phyloP scores from a whole-genome alignment of 208 protist genomes.

The Blechomonas ayalai region DNA sequence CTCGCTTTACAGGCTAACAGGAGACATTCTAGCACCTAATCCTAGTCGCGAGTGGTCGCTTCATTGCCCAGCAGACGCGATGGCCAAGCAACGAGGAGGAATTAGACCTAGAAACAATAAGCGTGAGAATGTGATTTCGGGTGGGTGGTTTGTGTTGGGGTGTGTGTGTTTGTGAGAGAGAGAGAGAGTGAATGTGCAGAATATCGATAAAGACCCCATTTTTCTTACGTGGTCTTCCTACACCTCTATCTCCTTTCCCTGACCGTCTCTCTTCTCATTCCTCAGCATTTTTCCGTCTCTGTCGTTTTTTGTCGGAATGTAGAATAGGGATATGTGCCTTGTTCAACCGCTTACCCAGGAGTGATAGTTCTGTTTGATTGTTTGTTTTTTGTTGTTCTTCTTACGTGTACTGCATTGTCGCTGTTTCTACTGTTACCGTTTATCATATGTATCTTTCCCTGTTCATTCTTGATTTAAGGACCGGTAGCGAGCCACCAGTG shows the following conservation, averaged over 20 bases:
- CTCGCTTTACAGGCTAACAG: too few species aligned
- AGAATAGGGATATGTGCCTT: not conserved
- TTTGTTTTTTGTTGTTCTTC: constrained; percentile 2
- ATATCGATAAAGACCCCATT: too few species aligned
- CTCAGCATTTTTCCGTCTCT: not conserved
- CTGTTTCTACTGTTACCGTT: not conserved
- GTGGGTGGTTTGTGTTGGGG: not conserved
- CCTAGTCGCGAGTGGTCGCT: too few species aligned
- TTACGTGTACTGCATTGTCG: not conserved
- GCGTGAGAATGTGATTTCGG: not conserved
- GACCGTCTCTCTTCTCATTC: not conserved
- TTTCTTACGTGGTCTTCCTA: constrained; percentile 12
- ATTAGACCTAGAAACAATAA: constrained; percentile 1
- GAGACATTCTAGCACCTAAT: too few species aligned
- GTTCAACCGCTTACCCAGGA: not conserved
- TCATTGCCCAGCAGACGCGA: too few species aligned
- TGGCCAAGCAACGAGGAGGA: too few species aligned
- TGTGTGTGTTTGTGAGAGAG: not conserved
- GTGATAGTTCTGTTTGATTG: too few species aligned
- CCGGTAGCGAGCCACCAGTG: too few species aligned
- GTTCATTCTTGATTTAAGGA: too few species aligned
- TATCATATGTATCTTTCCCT: constrained; percentile 8
- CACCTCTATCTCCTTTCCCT: constrained; percentile 5
- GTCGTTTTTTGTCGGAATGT: constrained; percentile 5
- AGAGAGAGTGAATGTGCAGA: not conserved